Base-by-base conservation (phyloP, 2,329 filamentous ascomycete species). In the Botryosphaeria agaves region DNA sequence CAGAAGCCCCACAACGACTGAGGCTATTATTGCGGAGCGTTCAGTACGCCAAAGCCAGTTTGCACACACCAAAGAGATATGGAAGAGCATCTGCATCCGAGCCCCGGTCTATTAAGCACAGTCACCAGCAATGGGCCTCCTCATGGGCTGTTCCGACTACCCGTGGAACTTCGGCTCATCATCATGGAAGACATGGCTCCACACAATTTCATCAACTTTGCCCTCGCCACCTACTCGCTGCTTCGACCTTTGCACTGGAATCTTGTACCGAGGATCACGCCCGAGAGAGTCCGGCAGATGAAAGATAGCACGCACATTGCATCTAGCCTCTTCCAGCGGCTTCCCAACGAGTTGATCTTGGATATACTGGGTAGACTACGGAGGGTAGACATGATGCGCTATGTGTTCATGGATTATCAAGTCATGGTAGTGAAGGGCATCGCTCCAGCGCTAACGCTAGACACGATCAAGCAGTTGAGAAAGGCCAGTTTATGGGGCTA, bases 151-250 rank as follows among this genome's bases (percentile, higher is more conserved):
- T 53, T 55, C 33, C 33, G 38, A 11, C 50, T 65, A 5, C 62
- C 62, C 3, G 44, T 52, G 2, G 62, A 66, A 40, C 49, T 65
- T 2, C 46, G 64, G 12, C 45, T 63, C 14, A 48, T 53, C 25
- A 59, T 66, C 11, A 48, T 62, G 34, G 41, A 53, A 12, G 48
- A 49, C 14, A 45, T 63, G 4, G 42, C 48, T 15, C 44, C 52
- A 4, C 45, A 53, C 6, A 46, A 56, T 5, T 57, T 57, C 32
- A 51, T 62, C 41, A 55, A 52, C 19, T 53, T 65, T 29, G 56
- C 55, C 3, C 51, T 65, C 19, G 59, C 58, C 28, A 50, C 56
- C 25, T 64, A 62, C 36, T 53, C 55, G 4, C 45, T 56, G 3
- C 45, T 65, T 5, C 47, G 49, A n/a, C n/a, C n/a, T n/a, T n/a